These are phyloP conservation scores for Ramaria rubella DNA, from an alignment of 768 basidiomycete genomes.

Conservation along the genomic window DNA sequence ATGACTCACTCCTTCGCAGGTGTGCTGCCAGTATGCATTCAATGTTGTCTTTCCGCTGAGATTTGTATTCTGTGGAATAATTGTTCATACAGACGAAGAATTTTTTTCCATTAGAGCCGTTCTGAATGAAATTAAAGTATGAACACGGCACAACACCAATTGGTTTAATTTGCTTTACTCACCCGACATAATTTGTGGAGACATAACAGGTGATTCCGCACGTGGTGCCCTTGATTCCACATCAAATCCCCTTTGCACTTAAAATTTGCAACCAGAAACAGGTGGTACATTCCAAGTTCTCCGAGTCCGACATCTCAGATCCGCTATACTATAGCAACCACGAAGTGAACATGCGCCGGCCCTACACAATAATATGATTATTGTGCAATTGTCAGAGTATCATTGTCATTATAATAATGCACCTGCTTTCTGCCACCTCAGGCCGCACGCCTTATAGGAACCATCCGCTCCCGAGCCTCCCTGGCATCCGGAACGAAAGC, in stretches of 20 bases:
- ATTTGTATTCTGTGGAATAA: no score
- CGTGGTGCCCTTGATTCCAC: background rate
- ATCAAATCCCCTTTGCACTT: slow-evolving; percentile 4
- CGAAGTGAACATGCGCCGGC: slow-evolving; percentile 52
- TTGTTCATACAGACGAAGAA: no score
- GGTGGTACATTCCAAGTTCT: slow-evolving; percentile 43
- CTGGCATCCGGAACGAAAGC: slow-evolving; percentile 35
- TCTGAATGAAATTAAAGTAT: no score
- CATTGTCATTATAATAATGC: background rate
- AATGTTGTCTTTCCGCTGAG: no score
- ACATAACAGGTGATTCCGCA: no score
- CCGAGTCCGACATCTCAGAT: slow-evolving; percentile 57
- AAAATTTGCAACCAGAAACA: slow-evolving; percentile 65
- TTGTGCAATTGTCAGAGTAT: background rate
- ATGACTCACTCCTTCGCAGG: no score
- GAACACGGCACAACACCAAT: no score
- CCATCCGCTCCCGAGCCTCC: slow-evolving; percentile 25
- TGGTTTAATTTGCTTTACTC: no score
- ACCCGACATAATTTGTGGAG: no score
- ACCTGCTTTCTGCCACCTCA: slow-evolving; percentile 32
- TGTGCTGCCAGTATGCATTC: no score
- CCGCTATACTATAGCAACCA: slow-evolving; percentile 61
- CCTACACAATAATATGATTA: slow-evolving; percentile 25
- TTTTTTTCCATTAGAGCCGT: no score
- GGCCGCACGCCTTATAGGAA: slow-evolving; percentile 43